Evolutionary conservation across 139 green algal genomes (phyloP).

Genomic region (Pycnococcus provasolii): DNA sequence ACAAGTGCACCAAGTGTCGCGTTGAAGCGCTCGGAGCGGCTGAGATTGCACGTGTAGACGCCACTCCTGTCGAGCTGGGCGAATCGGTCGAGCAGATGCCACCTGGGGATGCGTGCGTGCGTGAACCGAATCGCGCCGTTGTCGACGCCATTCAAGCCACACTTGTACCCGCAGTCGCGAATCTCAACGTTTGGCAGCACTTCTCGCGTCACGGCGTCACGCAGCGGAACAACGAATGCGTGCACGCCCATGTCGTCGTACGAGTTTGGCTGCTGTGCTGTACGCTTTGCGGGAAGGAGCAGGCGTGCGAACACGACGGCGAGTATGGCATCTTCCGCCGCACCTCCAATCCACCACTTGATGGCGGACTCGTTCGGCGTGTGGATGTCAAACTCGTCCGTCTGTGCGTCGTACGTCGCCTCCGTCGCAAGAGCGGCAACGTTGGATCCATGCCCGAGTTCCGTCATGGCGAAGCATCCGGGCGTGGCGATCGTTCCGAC

Average conservation of each 20-base stretch:
- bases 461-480: conserved; percentile 90
- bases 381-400: conserved; percentile 81
- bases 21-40: conserved; percentile 54
- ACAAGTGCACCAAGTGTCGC: conserved; percentile 64
- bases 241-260: conserved; percentile 48
- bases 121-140: conserved; percentile 67
- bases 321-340: conserved; percentile 86
- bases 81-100: conserved; percentile 25
- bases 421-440: conserved; percentile 91
- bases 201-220: conserved; percentile 60
- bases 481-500: conserved; percentile 23
- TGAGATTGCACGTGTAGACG: conserved; percentile 40
- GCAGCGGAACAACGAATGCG: conserved; percentile 50
- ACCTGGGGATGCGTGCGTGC: conserved; percentile 25
- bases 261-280: conserved; percentile 18
- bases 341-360: conserved; percentile 82
- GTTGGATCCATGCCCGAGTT: conserved; percentile 70
- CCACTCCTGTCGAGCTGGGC: background rate
- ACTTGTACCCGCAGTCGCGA: conserved; percentile 84
- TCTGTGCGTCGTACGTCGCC: conserved; percentile 65
- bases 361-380: conserved; percentile 71
- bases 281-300: conserved; percentile 30
- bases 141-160: conserved; percentile 80
- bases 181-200: conserved; percentile 73
- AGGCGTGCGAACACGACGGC: conserved; percentile 83